Percentiles rank a stretch among this genome's conserved stretches.
Evolutionary conservation across 2,329 filamentous ascomycete genomes (phyloP).

Genomic region (Aspergillus jensenii): DNA sequence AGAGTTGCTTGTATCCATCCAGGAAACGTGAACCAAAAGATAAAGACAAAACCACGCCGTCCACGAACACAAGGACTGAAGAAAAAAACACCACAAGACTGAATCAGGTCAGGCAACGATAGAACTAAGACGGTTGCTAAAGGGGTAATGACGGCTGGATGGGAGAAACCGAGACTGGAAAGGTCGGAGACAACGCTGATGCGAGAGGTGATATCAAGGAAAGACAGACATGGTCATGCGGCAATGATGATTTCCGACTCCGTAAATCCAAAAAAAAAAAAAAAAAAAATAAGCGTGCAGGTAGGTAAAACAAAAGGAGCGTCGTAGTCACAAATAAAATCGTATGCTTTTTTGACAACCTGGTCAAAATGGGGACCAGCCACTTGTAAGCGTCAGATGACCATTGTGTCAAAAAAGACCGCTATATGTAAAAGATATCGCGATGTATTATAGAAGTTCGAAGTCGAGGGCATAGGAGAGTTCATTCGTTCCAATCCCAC

Average conservation of each 20-base stretch:
- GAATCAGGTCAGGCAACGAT: slow-evolving; percentile 20
- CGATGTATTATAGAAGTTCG: slow-evolving; percentile 5
- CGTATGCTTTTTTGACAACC: slow-evolving; percentile 29
- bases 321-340: slow-evolving; percentile 23
- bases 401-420: slow-evolving; percentile 22
- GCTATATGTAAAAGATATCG: slow-evolving; percentile 13
- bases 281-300: not conserved
- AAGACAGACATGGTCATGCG: slow-evolving; percentile 17
- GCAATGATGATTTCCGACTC: slow-evolving; percentile 21
- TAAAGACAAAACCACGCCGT: not conserved
- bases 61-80: not conserved
- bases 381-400: slow-evolving; percentile 26
- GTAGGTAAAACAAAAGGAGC: slow-evolving; percentile 23
- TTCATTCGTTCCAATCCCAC: slow-evolving; percentile 87
- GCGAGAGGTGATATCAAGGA: slow-evolving; percentile 7
- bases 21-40: not conserved
- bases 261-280: slow-evolving; percentile 18
- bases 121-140: slow-evolving; percentile 4
- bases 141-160: slow-evolving; percentile 6
- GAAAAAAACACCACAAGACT: not conserved
- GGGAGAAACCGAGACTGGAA: slow-evolving; percentile 15
- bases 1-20: not conserved
- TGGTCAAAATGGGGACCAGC: slow-evolving; percentile 28
- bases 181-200: slow-evolving; percentile 13
- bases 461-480: slow-evolving; percentile 1